Evolutionary conservation across 352 stramenopile genomes (phyloP).

Genomic region (Blastocystis sp.): DNA sequence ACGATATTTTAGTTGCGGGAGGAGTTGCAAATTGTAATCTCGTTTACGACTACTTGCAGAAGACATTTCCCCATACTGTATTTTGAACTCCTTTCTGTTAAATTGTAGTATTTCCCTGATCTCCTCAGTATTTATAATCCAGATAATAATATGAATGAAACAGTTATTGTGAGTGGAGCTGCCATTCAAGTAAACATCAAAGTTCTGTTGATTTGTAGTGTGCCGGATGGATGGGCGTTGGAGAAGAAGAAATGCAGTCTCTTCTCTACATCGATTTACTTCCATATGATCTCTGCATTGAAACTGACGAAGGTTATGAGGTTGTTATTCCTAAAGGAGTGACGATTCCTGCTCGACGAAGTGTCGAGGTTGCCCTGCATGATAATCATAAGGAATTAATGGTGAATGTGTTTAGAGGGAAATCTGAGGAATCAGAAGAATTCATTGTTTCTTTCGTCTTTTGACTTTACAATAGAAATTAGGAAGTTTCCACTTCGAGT

Average conservation of each 20-base stretch:
- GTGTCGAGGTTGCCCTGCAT: background rate
- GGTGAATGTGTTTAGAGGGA: background rate
- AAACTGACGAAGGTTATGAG: background rate
- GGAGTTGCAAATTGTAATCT: slow-evolving; percentile 47
- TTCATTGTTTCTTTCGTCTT: background rate
- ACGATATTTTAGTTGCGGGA: slow-evolving; percentile 32
- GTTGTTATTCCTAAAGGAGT: slow-evolving; percentile 25
- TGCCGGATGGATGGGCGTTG: background rate
- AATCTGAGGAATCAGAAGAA: background rate
- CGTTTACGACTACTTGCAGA: slow-evolving; percentile 46
- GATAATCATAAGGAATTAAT: slow-evolving; percentile 5
- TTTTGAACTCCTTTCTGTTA: background rate
- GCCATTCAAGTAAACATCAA: slow-evolving; percentile 15
- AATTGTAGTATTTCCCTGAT: slow-evolving; percentile 29
- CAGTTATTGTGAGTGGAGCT: background rate
- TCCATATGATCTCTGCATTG: slow-evolving; percentile 19
- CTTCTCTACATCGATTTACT: slow-evolving; percentile 49
- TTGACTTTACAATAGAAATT: background rate
- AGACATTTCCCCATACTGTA: slow-evolving; percentile 19
- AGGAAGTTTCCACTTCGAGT: background rate
- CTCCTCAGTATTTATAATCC: slow-evolving; percentile 45
- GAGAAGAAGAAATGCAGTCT: background rate
- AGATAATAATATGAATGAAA: slow-evolving; percentile 48
- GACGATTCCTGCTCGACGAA: background rate
- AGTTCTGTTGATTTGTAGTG: background rate